A percentile compares a stretch with the other conserved stretches of the same genome.
phyloP scores from a whole-genome alignment of 1,284 basidiomycete species.

The Trichosporon ovoides region DNA sequence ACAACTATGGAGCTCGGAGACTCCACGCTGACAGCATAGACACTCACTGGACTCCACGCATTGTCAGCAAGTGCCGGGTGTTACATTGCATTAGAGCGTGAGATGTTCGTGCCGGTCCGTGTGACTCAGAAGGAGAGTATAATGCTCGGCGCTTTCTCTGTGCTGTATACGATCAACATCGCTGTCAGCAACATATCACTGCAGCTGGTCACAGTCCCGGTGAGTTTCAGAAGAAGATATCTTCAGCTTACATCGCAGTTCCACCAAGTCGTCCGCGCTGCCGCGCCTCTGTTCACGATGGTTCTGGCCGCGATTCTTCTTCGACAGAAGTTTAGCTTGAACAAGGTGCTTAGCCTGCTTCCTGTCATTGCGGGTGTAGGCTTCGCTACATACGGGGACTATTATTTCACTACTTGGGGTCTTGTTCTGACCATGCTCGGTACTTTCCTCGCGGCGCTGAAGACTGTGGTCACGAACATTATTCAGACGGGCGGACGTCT shows the following conservation, averaged over 20 bases:
- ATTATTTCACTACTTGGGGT: constrained; percentile 75
- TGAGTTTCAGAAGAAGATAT: constrained; percentile 54
- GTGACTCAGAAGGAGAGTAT: constrained; percentile 58
- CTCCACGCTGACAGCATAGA: constrained; percentile 45
- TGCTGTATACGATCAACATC: constrained; percentile 86
- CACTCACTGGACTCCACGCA: constrained; percentile 77
- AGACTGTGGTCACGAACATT: constrained; percentile 82
- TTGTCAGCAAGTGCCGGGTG: constrained; percentile 78
- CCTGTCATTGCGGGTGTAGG: constrained; percentile 88
- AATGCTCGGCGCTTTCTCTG: constrained; percentile 70
- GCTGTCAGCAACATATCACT: constrained; percentile 85
- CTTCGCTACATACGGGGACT: constrained; percentile 90
- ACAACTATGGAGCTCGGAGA: background rate
- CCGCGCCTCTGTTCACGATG: constrained; percentile 84
- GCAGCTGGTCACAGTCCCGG: constrained; percentile 80
- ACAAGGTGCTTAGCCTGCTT: constrained; percentile 67
- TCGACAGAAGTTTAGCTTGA: constrained; percentile 45
- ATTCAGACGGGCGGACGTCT: constrained; percentile 55
- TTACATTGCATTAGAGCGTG: constrained; percentile 59
- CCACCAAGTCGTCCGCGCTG: constrained; percentile 89
- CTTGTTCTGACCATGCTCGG: constrained; percentile 79
- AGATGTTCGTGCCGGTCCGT: constrained; percentile 60
- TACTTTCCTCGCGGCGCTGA: constrained; percentile 79
- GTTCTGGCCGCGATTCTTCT: constrained; percentile 58
- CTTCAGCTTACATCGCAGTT: constrained; percentile 58